A percentile compares a stretch with the other conserved stretches of the same genome.
Evolutionary conservation across 2,329 filamentous ascomycete species (phyloP).

Genomic region (Colletotrichum tamarilloi): DNA sequence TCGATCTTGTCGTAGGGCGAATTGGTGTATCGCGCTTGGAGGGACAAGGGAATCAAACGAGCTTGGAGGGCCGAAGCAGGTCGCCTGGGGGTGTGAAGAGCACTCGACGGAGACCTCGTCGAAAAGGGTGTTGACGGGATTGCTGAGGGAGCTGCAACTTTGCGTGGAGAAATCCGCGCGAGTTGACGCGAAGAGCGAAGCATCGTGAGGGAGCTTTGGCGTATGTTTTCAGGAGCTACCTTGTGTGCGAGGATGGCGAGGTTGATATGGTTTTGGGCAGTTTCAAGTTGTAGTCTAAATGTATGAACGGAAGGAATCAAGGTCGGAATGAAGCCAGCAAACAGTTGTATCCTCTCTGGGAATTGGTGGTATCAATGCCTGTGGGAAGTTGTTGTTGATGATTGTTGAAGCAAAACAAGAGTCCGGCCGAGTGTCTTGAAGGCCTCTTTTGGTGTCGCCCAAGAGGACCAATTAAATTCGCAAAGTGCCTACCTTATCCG

Average conservation of each 20-base stretch:
- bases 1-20: conserved; percentile 55
- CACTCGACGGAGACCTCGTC: background rate
- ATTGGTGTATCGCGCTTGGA: conserved; percentile 38
- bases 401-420: background rate
- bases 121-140: background rate
- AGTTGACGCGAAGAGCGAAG: conserved; percentile 44
- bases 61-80: conserved; percentile 26
- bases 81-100: conserved; percentile 26
- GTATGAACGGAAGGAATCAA: background rate
- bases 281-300: background rate
- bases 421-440: background rate
- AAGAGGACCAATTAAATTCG: background rate
- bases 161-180: conserved; percentile 38
- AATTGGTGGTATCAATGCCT: background rate
- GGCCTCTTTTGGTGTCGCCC: background rate
- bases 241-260: background rate
- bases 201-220: conserved; percentile 38
- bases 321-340: background rate
- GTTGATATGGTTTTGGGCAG: background rate
- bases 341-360: too few species aligned
- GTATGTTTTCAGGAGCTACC: too few species aligned
- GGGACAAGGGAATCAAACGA: conserved; percentile 2
- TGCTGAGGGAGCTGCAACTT: background rate
- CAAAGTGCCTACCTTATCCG: background rate
- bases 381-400: background rate